Percentiles rank a stretch among this genome's conserved stretches.
Evolutionary conservation across 257 asterid genomes (phyloP).

Genomic region (Phtheirospermum japonicum): DNA sequence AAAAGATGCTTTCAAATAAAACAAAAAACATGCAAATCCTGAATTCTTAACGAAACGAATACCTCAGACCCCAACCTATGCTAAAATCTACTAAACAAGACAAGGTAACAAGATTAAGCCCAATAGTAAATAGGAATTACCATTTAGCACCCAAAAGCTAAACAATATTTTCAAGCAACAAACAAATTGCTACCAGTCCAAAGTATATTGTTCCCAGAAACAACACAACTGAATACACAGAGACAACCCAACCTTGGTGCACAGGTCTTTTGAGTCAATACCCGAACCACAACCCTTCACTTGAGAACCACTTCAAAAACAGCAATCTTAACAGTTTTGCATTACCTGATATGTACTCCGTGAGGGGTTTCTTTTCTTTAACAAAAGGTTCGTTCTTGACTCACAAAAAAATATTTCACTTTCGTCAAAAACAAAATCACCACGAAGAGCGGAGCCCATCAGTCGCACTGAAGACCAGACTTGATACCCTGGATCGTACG

Average conservation of each 20-base stretch:
- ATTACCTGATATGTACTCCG: background rate
- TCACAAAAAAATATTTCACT: constrained; percentile 27
- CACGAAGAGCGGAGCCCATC: too few relatives aligned
- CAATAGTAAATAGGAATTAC: too few relatives aligned
- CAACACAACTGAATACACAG: constrained; percentile 17
- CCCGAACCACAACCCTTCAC: constrained; percentile 74
- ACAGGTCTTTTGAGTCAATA: constrained; percentile 61
- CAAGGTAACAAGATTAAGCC: background rate
- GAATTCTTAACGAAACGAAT: too few relatives aligned
- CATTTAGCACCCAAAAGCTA: too few relatives aligned
- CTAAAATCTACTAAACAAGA: background rate
- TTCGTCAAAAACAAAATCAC: background rate
- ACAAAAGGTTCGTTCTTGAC: constrained; percentile 87
- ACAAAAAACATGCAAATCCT: too few relatives aligned
- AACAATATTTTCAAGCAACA: background rate
- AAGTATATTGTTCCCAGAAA: constrained; percentile 9
- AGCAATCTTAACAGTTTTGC: background rate
- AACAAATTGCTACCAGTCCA: background rate
- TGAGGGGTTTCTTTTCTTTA: constrained; percentile 25
- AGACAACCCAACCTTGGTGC: constrained; percentile 16
- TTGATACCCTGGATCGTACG: constrained; percentile 63
- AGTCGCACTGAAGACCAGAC: constrained; percentile 43
- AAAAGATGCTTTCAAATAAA: too few relatives aligned
- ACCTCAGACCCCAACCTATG: too few relatives aligned
- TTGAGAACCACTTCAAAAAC: background rate